These are phyloP conservation scores for Curvularia sp. DNA, from an alignment of 2,329 filamentous ascomycete genomes.

Conservation along the genomic window DNA sequence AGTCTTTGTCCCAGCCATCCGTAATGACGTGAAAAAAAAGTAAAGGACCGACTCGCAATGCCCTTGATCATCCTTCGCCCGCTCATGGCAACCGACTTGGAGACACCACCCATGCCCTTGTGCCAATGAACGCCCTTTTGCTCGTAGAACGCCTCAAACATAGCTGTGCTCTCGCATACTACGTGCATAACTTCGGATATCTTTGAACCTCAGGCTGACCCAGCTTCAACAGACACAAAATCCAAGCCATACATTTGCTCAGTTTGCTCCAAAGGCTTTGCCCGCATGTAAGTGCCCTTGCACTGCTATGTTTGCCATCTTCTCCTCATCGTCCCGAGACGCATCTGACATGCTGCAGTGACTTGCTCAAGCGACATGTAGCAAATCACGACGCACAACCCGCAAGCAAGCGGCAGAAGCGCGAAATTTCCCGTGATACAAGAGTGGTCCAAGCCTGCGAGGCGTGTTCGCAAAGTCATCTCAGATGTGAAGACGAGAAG, in stretches of 20 bases:
- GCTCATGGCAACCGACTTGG: background rate
- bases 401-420: slow-evolving; percentile 36
- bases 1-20: slow-evolving; percentile 19
- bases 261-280: slow-evolving; percentile 57
- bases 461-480: slow-evolving; percentile 59
- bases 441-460: slow-evolving; percentile 58
- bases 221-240: slow-evolving; percentile 42
- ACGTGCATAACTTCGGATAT: background rate
- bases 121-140: background rate
- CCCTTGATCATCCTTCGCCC: background rate
- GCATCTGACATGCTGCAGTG: slow-evolving; percentile 38
- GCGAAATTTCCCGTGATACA: slow-evolving; percentile 36
- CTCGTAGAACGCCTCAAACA: background rate
- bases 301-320: background rate
- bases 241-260: slow-evolving; percentile 57
- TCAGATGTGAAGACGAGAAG: slow-evolving; percentile 63
- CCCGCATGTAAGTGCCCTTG: slow-evolving; percentile 49
- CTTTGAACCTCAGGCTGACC: slow-evolving; percentile 17
- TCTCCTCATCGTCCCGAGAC: background rate
- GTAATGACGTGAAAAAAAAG: background rate
- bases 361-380: slow-evolving; percentile 61
- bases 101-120: background rate
- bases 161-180: background rate
- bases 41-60: background rate
- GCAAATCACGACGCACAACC: slow-evolving; percentile 54